Conservation (phyloP, 2,329 filamentous ascomycete genomes). For the Berkeleyomyces basicola region DNA sequence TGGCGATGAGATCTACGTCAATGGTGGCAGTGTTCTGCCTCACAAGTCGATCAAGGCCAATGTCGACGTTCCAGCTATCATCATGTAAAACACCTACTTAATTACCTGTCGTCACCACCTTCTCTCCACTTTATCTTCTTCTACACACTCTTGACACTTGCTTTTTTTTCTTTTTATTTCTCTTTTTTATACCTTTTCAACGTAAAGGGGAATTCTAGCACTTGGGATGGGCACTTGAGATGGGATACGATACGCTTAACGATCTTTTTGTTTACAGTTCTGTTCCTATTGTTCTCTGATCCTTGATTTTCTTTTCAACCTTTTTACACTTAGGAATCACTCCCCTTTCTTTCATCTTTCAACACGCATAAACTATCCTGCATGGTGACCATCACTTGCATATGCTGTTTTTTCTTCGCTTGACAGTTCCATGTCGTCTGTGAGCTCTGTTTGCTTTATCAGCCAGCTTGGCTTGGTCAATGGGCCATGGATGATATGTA, state of each 20-base stretch:
- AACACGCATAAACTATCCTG: not conserved
- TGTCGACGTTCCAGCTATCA: slow-evolving; percentile 62
- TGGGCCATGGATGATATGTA: too few relatives aligned
- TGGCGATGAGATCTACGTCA: slow-evolving; percentile 96
- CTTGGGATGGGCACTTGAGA: slow-evolving; percentile 13
- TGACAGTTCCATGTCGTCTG: not conserved
- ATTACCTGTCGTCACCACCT: slow-evolving; percentile 1
- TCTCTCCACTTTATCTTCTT: slow-evolving; percentile 5
- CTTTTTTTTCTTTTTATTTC: slow-evolving; percentile 3
- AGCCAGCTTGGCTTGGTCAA: too few relatives aligned
- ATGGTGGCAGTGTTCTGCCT: slow-evolving; percentile 83
- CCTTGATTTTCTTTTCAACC: slow-evolving; percentile 8
- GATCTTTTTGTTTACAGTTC: slow-evolving; percentile 13
- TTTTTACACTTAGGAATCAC: slow-evolving; percentile 5
- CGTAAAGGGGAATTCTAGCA: slow-evolving; percentile 10
- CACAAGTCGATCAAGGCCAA: slow-evolving; percentile 99
- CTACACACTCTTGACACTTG: slow-evolving; percentile 9
- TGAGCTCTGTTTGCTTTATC: too few relatives aligned
- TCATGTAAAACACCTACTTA: slow-evolving; percentile 35
- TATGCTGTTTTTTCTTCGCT: not conserved
- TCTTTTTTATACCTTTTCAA: not conserved
- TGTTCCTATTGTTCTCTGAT: slow-evolving; percentile 12
- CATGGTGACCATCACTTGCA: not conserved
- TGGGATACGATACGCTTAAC: slow-evolving; percentile 11
- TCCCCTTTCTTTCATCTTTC: not conserved